Base-by-base conservation (phyloP, 2,329 filamentous ascomycete genomes). In the Paracorniculantispora psalliotae region DNA sequence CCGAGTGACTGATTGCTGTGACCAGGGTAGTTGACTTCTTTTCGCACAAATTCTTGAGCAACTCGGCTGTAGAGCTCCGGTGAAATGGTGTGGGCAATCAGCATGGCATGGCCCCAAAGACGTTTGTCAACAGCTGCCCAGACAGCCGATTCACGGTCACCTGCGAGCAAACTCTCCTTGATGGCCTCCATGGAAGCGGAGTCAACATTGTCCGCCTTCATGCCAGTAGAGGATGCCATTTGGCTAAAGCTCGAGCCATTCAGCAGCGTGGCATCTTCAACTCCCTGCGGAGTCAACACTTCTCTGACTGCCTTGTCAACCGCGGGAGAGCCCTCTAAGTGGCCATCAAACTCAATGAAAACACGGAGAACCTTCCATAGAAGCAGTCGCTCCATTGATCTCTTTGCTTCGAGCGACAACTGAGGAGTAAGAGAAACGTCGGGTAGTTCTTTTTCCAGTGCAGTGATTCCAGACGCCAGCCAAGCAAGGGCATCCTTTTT, bases 91-190 rank as follows among this genome's bases (percentile, higher is more conserved):
- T 85, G 83, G 1, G 94, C 89, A 37, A 99, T 88, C 21, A 99
- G 80, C 82, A 99, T 89, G 3, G 94, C 96, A 72, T 99, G 96
- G 2, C 91, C 94, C 96, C 96, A 99, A 2, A 99, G 78, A 51
- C 92, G 86, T 71, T 92, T 92, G 71, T 99, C 94, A 33, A 92
- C 93, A 4, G 94, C 92, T 63, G 89, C 81, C 93, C 93, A 97
- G 0, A 96, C 90, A 5, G 94, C 94, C 65, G 92, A 91, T 68
- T 97, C 92, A 23, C 92, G 85, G 49, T 97, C 88, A 10, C 96
- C 94, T 57, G 84, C 78, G 9, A 96, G 79, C 4, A 99, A 81
- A 66, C 86, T 80, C 48, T 81, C 86, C 28, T 90, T 88, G 49
- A 97, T 80, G 60, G 86, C 81, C 61, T 91, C 86, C 41, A 96